A percentile compares a stretch with the other conserved stretches of the same genome.
Evolutionary conservation across 2,329 filamentous ascomycete genomes (phyloP).

Genomic region (Penicillium sp.): DNA sequence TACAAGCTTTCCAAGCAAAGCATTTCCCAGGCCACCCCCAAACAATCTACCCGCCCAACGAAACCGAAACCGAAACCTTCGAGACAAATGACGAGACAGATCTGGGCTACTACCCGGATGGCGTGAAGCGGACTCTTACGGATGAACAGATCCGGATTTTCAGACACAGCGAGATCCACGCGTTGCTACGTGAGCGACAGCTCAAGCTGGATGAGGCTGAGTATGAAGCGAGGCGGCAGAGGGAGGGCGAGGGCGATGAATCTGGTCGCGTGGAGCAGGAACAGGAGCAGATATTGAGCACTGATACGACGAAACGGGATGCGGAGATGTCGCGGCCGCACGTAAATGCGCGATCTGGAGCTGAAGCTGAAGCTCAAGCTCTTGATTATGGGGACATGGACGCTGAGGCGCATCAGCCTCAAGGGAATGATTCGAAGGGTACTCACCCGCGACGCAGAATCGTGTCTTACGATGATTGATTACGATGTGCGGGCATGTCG

Average conservation of each 20-base stretch:
- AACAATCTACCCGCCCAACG: slow-evolving; percentile 3
- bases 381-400: slow-evolving; percentile 51
- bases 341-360: too few species aligned
- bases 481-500: too few species aligned
- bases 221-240: slow-evolving; percentile 13
- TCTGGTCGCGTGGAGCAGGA: too few species aligned
- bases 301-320: slow-evolving; percentile 24
- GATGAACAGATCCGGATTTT: slow-evolving; percentile 92
- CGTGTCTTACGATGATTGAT: slow-evolving; percentile 44
- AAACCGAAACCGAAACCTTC: slow-evolving; percentile 2
- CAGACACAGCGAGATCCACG: slow-evolving; percentile 82
- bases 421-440: too few species aligned
- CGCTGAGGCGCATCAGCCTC: slow-evolving; percentile 4
- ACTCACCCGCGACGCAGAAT: slow-evolving; percentile 37
- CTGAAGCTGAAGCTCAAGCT: too few species aligned
- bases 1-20: slow-evolving; percentile 60
- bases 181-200: slow-evolving; percentile 62
- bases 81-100: slow-evolving; percentile 51
- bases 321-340: too few species aligned
- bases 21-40: slow-evolving; percentile 56
- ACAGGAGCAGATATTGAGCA: too few species aligned
- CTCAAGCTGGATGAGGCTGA: slow-evolving; percentile 36
- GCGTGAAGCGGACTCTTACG: slow-evolving; percentile 84
- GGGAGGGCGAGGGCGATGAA: neutral
- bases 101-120: slow-evolving; percentile 84